Percentiles rank a stretch among this genome's conserved stretches.
phyloP scores from a whole-genome alignment of 805 yeast genomes.

The Starmera quercuum region DNA sequence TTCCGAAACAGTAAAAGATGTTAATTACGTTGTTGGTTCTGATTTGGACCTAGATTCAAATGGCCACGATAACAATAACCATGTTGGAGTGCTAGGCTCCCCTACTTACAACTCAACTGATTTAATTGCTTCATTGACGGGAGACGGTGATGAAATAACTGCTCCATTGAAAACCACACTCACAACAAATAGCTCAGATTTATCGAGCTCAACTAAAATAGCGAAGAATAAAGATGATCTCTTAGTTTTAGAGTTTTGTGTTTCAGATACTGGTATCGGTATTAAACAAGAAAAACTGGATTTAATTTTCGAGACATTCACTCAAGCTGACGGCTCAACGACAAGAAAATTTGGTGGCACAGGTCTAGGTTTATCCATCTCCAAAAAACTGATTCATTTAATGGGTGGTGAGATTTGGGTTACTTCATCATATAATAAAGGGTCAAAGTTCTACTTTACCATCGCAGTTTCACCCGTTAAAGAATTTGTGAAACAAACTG shows the following conservation, averaged over 20 bases:
- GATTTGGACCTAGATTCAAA: slow-evolving; percentile 19
- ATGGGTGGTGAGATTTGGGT: slow-evolving; percentile 97
- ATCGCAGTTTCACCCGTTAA: slow-evolving; percentile 67
- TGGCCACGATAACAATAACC: not conserved
- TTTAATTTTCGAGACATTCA: slow-evolving; percentile 79
- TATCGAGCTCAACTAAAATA: too few species aligned
- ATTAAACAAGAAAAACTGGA: slow-evolving; percentile 80
- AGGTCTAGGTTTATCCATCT: slow-evolving; percentile 81
- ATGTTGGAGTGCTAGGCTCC: too few species aligned
- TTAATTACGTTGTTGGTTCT: slow-evolving; percentile 18
- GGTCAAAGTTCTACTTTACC: slow-evolving; percentile 79
- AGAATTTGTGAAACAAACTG: slow-evolving; percentile 52
- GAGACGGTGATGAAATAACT: too few species aligned
- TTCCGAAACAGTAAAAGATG: slow-evolving; percentile 19
- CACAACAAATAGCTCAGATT: too few species aligned
- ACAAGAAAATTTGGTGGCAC: slow-evolving; percentile 92
- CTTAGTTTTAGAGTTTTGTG: slow-evolving; percentile 68
- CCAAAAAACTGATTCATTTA: slow-evolving; percentile 76
- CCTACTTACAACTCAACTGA: too few species aligned
- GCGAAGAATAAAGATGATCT: too few species aligned
- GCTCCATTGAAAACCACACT: too few species aligned
- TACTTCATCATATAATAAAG: slow-evolving; percentile 68
- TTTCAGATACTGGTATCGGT: slow-evolving; percentile 87
- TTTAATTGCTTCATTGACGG: too few species aligned
- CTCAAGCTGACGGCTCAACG: slow-evolving; percentile 92